Conservation (phyloP, 768 basidiomycete genomes). For the Coprinopsis sp. region DNA sequence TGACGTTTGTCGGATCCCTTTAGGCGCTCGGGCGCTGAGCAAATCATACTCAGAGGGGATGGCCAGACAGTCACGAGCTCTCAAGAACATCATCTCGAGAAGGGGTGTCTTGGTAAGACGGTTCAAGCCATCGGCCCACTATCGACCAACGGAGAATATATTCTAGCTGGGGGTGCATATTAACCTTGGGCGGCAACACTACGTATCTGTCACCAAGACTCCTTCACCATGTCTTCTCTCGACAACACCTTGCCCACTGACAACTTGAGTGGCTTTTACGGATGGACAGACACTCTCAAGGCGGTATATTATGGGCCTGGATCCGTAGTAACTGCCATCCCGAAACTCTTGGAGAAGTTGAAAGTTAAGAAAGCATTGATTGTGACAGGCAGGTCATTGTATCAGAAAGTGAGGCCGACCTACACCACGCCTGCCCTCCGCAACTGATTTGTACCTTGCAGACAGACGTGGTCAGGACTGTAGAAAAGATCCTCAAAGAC, state of each 20-base stretch:
- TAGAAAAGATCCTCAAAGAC: conserved; percentile 53
- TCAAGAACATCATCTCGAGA: background rate
- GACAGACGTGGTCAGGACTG: conserved; percentile 57
- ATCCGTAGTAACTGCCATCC: conserved; percentile 55
- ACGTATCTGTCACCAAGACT: background rate
- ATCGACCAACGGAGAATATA: background rate
- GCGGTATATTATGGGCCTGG: conserved; percentile 73
- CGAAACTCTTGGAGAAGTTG: conserved; percentile 50
- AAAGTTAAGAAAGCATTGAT: conserved; percentile 61
- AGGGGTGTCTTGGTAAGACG: background rate
- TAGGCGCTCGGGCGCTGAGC: conserved; percentile 1
- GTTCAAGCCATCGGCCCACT: background rate
- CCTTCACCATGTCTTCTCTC: conserved; percentile 24
- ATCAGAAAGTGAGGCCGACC: conserved; percentile 48
- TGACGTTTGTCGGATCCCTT: too few relatives aligned
- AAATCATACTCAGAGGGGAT: conserved; percentile 3
- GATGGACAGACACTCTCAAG: conserved; percentile 63
- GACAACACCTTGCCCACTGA: conserved; percentile 19
- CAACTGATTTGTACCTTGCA: conserved; percentile 16
- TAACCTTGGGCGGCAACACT: background rate
- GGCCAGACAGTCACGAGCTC: background rate
- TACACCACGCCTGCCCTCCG: conserved; percentile 1
- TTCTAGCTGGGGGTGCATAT: conserved; percentile 2
- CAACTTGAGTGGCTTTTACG: conserved; percentile 51
- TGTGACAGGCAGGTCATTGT: conserved; percentile 67